These are phyloP conservation scores for Colletotrichum euphorbiae DNA, from an alignment of 2,329 filamentous ascomycete species.

Conservation along the genomic window DNA sequence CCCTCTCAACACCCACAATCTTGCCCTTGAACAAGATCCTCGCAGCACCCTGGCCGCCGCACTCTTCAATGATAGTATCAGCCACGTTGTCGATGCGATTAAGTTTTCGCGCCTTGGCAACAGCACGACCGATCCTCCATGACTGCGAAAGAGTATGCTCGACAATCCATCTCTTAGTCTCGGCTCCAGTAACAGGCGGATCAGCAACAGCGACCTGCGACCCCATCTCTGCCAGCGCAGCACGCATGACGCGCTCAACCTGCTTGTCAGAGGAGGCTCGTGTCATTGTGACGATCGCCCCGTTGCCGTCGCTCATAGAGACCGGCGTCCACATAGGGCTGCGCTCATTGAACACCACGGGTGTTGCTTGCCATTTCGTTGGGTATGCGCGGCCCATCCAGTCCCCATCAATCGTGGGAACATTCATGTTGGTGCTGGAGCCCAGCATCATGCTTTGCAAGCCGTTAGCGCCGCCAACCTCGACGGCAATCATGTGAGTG, in stretches of 20 bases:
- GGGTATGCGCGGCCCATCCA: constrained; percentile 69
- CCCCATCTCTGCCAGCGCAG: constrained; percentile 67
- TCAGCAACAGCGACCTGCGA: constrained; percentile 63
- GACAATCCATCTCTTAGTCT: constrained; percentile 63
- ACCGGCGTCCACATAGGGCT: constrained; percentile 40
- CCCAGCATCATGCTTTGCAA: constrained; percentile 68
- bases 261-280: constrained; percentile 58
- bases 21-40: constrained; percentile 72
- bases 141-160: constrained; percentile 65
- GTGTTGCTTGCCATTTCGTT: constrained; percentile 67
- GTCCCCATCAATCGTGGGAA: constrained; percentile 64
- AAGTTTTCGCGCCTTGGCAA: constrained; percentile 60
- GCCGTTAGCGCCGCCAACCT: constrained; percentile 75
- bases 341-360: constrained; percentile 62
- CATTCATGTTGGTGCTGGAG: constrained; percentile 61
- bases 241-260: constrained; percentile 62
- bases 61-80: constrained; percentile 68
- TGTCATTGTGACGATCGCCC: constrained; percentile 63
- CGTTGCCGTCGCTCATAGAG: constrained; percentile 58
- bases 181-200: constrained; percentile 59
- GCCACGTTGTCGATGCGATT: constrained; percentile 66
- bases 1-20: constrained; percentile 69
- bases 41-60: constrained; percentile 63
- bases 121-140: constrained; percentile 71
- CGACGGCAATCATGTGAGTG: constrained; percentile 70